These are phyloP conservation scores for Polyporus tsugae DNA, from an alignment of 1,284 basidiomycete species.

Conservation along the genomic window DNA sequence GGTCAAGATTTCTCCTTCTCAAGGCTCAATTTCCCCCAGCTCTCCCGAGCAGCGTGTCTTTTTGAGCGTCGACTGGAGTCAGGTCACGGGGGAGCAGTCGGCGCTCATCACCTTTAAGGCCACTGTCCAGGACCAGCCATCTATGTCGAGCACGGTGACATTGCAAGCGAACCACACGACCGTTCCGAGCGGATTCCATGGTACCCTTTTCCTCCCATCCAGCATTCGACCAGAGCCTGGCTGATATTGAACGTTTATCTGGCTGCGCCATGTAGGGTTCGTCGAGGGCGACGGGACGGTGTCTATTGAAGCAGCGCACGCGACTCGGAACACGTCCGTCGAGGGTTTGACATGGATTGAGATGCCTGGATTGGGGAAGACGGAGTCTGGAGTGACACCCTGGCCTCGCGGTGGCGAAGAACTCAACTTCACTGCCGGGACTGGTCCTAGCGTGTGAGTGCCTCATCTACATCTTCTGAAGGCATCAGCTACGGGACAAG, in stretches of 20 bases:
- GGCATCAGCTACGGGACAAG: neutral
- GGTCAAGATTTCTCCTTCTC: conserved; percentile 55
- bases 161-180: conserved; percentile 52
- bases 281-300: conserved; percentile 70
- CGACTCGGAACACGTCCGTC: conserved; percentile 59
- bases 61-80: conserved; percentile 68
- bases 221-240: neutral
- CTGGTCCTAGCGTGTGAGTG: conserved; percentile 66
- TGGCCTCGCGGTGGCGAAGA: conserved; percentile 64
- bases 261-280: conserved; percentile 52
- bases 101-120: conserved; percentile 60
- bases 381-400: conserved; percentile 67
- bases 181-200: conserved; percentile 55
- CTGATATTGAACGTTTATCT: neutral
- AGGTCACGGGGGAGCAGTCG: conserved; percentile 51
- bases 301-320: conserved; percentile 71
- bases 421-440: conserved; percentile 63
- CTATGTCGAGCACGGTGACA: conserved; percentile 47
- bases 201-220: conserved; percentile 40
- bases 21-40: conserved; percentile 59
- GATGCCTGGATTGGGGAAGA: conserved; percentile 65
- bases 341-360: conserved; percentile 63
- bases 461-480: neutral
- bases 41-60: conserved; percentile 64
- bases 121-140: conserved; percentile 48